Conservation (phyloP, 2,329 filamentous ascomycete genomes). For the Botrytis cinerea region DNA sequence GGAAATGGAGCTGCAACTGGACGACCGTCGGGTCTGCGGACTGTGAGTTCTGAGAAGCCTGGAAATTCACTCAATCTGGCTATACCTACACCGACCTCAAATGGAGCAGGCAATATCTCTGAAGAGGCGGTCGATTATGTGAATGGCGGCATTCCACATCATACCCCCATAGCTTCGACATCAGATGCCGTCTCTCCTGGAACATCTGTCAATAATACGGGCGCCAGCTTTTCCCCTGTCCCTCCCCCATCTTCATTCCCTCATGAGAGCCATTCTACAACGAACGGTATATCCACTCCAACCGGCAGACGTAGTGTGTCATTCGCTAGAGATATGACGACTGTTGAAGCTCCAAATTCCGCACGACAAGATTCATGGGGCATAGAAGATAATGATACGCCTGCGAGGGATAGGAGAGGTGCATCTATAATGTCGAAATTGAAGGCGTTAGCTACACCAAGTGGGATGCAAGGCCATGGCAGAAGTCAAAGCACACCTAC, state of each 20-base stretch:
- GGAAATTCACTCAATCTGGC: constrained; percentile 26
- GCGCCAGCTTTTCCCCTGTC: constrained; percentile 25
- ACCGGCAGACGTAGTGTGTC: constrained; percentile 68
- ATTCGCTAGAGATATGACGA: constrained; percentile 58
- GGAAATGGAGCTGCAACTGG: constrained; percentile 34
- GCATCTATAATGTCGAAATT: constrained; percentile 76
- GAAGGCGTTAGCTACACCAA: constrained; percentile 66
- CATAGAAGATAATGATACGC: constrained; percentile 61
- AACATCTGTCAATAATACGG: constrained; percentile 9
- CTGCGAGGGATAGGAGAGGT: constrained; percentile 59
- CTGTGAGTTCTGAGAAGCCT: constrained; percentile 32
- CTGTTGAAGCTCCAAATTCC: constrained; percentile 51
- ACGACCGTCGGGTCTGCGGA: constrained; percentile 36
- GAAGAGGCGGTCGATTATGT: constrained; percentile 40
- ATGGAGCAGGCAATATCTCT: constrained; percentile 28
- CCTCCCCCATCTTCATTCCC: constrained; percentile 24
- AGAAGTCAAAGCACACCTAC: constrained; percentile 45
- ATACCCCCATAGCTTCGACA: constrained; percentile 11
- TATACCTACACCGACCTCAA: constrained; percentile 27
- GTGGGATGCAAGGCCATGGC: constrained; percentile 48
- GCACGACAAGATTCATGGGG: constrained; percentile 62
- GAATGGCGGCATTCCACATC: constrained; percentile 40
- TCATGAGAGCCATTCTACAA: constrained; percentile 22
- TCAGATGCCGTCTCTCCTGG: background rate
- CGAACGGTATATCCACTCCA: constrained; percentile 38